A percentile compares a stretch with the other conserved stretches of the same genome.
phyloP scores from a whole-genome alignment of 2,329 filamentous ascomycete species.

The Phialophora macrospora region DNA sequence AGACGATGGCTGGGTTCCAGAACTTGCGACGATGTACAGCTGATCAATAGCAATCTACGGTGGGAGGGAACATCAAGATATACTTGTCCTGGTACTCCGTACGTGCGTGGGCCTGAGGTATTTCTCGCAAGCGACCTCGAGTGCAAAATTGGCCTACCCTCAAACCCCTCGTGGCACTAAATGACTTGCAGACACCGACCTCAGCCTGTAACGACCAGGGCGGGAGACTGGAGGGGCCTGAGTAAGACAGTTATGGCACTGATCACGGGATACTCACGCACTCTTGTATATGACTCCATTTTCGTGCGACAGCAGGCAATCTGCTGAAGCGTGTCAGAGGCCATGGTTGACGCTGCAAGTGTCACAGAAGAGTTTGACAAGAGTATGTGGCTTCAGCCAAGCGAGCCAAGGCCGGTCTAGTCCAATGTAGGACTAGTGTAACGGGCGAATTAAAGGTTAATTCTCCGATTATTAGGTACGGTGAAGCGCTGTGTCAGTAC shows the following conservation, averaged over 20 bases:
- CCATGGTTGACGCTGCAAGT: conserved; percentile 8
- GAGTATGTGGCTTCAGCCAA: neutral
- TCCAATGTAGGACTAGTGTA: neutral
- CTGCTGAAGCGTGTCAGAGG: conserved; percentile 15
- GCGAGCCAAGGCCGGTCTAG: neutral
- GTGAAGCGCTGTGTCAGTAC: neutral
- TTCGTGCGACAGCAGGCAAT: conserved; percentile 8
- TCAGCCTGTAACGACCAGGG: neutral
- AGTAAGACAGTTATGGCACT: neutral
- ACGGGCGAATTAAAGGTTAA: neutral
- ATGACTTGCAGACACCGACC: conserved; percentile 13
- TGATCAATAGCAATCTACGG: neutral
- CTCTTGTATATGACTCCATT: neutral
- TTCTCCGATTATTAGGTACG: neutral
- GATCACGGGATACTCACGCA: neutral
- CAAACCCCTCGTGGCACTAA: neutral
- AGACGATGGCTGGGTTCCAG: neutral
- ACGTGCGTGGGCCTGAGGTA: neutral
- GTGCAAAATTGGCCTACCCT: neutral
- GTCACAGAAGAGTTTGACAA: conserved; percentile 19
- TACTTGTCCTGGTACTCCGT: neutral
- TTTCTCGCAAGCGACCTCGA: conserved; percentile 1
- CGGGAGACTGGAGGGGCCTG: neutral
- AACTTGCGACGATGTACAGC: neutral
- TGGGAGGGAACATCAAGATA: neutral